These are phyloP conservation scores for Brassica balearica DNA, from an alignment of 441 rosid species.

Conservation along the genomic window DNA sequence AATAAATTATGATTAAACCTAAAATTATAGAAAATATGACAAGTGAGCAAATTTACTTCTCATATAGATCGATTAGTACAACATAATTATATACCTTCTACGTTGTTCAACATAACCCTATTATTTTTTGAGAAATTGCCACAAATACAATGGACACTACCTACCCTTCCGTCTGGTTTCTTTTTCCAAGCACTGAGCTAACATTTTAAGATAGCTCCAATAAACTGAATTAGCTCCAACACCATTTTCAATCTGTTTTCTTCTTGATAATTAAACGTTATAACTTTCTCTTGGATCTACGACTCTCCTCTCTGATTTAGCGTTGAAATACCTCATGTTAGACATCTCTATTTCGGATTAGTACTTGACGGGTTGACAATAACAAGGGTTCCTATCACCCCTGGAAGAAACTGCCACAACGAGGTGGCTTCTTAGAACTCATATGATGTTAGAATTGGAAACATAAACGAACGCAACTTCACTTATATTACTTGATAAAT, in stretches of 20 bases:
- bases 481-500: background rate
- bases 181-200: background rate
- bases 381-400: background rate
- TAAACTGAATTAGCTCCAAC: background rate
- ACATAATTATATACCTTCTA: too few species aligned
- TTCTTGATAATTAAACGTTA: background rate
- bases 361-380: background rate
- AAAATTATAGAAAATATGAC: too few species aligned
- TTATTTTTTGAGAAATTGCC: too few species aligned
- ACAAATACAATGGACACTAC: background rate
- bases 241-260: background rate
- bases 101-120: too few species aligned
- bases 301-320: background rate
- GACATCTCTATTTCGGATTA: background rate
- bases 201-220: background rate
- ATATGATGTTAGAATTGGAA: background rate
- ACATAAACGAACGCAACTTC: background rate
- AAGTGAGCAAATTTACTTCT: too few species aligned
- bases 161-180: background rate
- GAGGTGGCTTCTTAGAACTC: background rate
- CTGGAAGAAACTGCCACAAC: background rate
- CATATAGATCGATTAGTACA: too few species aligned
- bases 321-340: background rate
- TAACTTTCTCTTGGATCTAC: background rate
- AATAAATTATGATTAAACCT: too few species aligned